Percentiles rank a stretch among this genome's conserved stretches.
Evolutionary conservation across 768 basidiomycete species (phyloP).

Genomic region (Leccinum pellstonianum): DNA sequence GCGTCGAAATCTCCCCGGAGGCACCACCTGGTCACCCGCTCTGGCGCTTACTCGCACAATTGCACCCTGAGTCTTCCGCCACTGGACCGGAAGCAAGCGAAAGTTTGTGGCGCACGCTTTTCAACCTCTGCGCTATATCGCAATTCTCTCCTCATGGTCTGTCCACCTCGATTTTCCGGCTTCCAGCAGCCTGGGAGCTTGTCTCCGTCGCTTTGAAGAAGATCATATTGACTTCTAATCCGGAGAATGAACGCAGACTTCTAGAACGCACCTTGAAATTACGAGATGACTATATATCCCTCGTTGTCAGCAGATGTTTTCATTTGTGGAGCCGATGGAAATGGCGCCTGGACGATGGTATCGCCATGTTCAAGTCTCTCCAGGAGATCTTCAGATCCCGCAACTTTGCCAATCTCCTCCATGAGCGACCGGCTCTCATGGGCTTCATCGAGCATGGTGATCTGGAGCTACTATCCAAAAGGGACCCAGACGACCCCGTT

Average conservation of each 20-base stretch:
- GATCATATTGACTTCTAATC: constrained; percentile 55
- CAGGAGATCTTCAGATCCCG: constrained; percentile 75
- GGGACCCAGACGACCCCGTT: constrained; percentile 60
- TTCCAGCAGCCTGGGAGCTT: constrained; percentile 66
- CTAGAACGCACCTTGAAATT: constrained; percentile 42
- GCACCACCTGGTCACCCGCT: constrained; percentile 36
- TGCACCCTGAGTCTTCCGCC: constrained; percentile 30
- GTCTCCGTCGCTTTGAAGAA: constrained; percentile 55
- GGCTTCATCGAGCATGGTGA: constrained; percentile 61
- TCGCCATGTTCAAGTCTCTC: constrained; percentile 58
- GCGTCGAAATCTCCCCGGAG: constrained; percentile 20
- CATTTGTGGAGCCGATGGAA: constrained; percentile 72
- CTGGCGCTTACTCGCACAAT: constrained; percentile 44
- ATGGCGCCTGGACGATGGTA: constrained; percentile 65
- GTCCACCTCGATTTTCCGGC: constrained; percentile 36
- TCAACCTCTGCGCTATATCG: constrained; percentile 69
- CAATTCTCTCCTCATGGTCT: constrained; percentile 69
- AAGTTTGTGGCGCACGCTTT: constrained; percentile 65
- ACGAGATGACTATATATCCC: constrained; percentile 68
- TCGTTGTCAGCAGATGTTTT: constrained; percentile 71
- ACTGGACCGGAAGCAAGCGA: constrained; percentile 56
- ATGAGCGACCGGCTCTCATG: constrained; percentile 65
- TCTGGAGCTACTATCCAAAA: constrained; percentile 48
- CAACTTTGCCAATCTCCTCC: constrained; percentile 68
- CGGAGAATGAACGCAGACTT: constrained; percentile 40